These are phyloP conservation scores for Boletus vinaceobasis DNA, from an alignment of 768 basidiomycete genomes.

Conservation along the genomic window DNA sequence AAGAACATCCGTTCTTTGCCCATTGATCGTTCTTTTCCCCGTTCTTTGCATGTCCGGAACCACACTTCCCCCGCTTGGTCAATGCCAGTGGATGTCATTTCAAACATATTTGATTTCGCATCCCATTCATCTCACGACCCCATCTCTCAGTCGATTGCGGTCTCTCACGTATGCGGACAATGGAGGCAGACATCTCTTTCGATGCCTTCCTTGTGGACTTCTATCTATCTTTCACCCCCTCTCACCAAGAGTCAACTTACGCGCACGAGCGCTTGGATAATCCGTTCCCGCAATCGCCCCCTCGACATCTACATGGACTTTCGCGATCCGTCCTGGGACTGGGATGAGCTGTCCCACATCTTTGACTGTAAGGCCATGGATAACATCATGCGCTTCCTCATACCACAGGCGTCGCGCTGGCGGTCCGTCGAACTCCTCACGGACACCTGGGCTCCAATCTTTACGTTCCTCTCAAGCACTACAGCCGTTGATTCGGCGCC, in stretches of 20 bases:
- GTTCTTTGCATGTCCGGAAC: background rate
- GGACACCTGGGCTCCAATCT: constrained; percentile 61
- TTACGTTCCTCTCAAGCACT: constrained; percentile 46
- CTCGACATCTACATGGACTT: constrained; percentile 55
- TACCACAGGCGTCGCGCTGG: constrained; percentile 48
- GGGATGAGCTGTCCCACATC: constrained; percentile 43
- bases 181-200: constrained; percentile 50
- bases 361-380: constrained; percentile 47
- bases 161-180: constrained; percentile 48
- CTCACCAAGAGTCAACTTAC: constrained; percentile 35
- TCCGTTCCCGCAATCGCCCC: constrained; percentile 44
- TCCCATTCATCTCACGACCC: constrained; percentile 27
- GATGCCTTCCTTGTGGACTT: constrained; percentile 48
- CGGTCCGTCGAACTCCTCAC: constrained; percentile 46
- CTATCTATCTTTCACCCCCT: constrained; percentile 46
- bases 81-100: constrained; percentile 37
- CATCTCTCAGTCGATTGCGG: constrained; percentile 27
- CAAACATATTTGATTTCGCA: constrained; percentile 34
- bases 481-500: constrained; percentile 33
- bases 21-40: background rate
- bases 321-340: constrained; percentile 55
- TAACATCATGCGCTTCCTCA: constrained; percentile 41
- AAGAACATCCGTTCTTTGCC: background rate
- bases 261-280: constrained; percentile 38
- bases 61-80: background rate